These are phyloP conservation scores for Hypoxylon lenormandii DNA, from an alignment of 495 filamentous ascomycete species.

Conservation along the genomic window DNA sequence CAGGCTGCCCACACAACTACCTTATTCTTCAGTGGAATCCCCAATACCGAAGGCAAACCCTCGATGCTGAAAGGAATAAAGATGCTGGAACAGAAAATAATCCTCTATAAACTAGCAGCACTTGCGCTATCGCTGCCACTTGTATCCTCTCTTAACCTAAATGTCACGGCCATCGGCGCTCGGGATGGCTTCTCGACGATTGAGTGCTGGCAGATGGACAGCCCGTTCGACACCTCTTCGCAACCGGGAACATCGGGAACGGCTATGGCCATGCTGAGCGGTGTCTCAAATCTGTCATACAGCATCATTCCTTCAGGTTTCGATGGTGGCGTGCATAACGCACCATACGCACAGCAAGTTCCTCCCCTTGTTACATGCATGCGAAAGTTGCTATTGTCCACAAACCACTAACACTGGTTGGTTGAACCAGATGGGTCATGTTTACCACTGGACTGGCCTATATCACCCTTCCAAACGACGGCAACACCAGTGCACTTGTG, in stretches of 20 bases:
- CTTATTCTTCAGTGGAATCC: too few relatives aligned
- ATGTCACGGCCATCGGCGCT: conserved; percentile 49
- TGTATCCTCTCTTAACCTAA: conserved; percentile 31
- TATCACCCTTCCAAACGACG: conserved; percentile 63
- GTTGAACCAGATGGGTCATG: conserved; percentile 60
- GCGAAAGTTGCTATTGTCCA: not conserved
- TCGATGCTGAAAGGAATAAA: not conserved
- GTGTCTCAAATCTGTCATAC: conserved; percentile 55
- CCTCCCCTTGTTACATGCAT: not conserved
- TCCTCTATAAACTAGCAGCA: not conserved
- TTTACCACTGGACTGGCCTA: conserved; percentile 65
- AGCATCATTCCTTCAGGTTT: conserved; percentile 59
- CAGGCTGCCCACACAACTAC: not conserved
- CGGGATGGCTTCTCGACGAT: conserved; percentile 57
- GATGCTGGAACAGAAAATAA: not conserved
- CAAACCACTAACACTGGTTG: not conserved
- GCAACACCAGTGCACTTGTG: conserved; percentile 53
- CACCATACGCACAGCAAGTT: conserved; percentile 63
- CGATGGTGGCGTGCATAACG: conserved; percentile 66
- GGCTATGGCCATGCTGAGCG: conserved; percentile 51
- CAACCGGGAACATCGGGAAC: conserved; percentile 61
- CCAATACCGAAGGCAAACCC: not conserved
- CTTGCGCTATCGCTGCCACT: conserved; percentile 2
- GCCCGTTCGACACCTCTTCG: conserved; percentile 56
- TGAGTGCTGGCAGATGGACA: conserved; percentile 67